phyloP scores from a whole-genome alignment of 1,139 yeast genomes.

The Schizosaccharomyces versatilis region DNA sequence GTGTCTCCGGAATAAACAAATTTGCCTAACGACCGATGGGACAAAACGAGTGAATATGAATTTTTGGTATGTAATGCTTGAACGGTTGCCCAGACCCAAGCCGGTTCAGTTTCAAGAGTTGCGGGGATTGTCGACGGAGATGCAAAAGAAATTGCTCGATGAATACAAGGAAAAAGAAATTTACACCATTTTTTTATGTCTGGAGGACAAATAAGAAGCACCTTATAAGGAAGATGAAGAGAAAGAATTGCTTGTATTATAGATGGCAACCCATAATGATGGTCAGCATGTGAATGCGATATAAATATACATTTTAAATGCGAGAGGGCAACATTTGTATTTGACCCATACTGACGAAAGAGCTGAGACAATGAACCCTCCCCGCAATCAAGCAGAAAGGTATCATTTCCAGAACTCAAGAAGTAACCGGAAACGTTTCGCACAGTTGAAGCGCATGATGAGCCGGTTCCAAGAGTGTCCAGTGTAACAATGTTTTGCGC shows the following conservation, averaged over 20 bases:
- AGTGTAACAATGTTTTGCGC: not conserved
- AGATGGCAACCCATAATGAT: constrained; percentile 56
- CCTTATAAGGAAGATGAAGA: constrained; percentile 5
- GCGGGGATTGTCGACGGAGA: too few relatives aligned
- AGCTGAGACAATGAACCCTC: constrained; percentile 71
- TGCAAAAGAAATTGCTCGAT: too few relatives aligned
- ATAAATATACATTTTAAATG: constrained; percentile 48
- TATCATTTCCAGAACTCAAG: constrained; percentile 2
- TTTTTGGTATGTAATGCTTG: constrained; percentile 69
- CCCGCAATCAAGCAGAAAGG: constrained; percentile 60
- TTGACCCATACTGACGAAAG: constrained; percentile 36
- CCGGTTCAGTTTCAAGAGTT: too few relatives aligned
- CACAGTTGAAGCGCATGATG: constrained; percentile 66
- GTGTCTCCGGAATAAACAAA: constrained; percentile 89
- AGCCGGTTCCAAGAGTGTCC: constrained; percentile 70
- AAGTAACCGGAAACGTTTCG: constrained; percentile 28
- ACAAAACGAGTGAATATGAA: constrained; percentile 35
- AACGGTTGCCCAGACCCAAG: constrained; percentile 18
- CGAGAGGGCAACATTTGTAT: constrained; percentile 23
- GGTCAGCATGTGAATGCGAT: constrained; percentile 93
- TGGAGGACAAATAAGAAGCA: too few relatives aligned
- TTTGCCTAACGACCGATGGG: constrained; percentile 14
- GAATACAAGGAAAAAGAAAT: too few relatives aligned
- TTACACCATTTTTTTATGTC: too few relatives aligned
- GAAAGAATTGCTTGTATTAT: constrained; percentile 31